These are phyloP conservation scores for Carex myosuroides DNA, from an alignment of 176 grass and related monocot species.

Conservation along the genomic window DNA sequence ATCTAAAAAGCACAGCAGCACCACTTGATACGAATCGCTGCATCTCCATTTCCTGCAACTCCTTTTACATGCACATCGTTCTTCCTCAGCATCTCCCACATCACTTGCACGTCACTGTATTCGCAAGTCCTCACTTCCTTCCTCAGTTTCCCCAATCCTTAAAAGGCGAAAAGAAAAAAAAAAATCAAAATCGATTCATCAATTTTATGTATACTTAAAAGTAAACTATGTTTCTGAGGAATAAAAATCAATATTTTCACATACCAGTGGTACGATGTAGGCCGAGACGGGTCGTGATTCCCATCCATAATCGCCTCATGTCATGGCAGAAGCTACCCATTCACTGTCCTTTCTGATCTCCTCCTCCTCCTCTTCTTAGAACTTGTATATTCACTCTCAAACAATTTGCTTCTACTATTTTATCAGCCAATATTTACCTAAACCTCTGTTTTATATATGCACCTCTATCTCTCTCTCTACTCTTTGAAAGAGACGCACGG, in stretches of 20 bases:
- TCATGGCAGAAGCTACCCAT: constrained; percentile 44
- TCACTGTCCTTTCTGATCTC: background rate
- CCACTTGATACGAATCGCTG: constrained; percentile 33
- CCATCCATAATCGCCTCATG: constrained; percentile 55
- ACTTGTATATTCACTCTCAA: background rate
- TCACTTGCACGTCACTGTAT: constrained; percentile 79
- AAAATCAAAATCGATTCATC: background rate
- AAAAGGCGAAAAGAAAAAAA: background rate
- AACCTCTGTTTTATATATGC: background rate
- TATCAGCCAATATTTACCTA: background rate
- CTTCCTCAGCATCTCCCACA: constrained; percentile 80
- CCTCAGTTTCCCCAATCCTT: constrained; percentile 66
- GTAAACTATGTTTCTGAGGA: background rate
- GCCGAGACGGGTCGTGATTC: constrained; percentile 34
- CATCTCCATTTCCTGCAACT: constrained; percentile 34
- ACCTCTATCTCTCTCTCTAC: background rate
- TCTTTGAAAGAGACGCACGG: background rate
- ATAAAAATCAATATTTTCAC: background rate
- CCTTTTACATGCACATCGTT: constrained; percentile 31
- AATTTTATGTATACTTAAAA: background rate
- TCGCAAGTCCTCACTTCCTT: constrained; percentile 91
- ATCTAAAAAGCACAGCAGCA: constrained; percentile 65
- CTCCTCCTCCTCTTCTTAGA: background rate
- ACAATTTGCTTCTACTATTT: background rate
- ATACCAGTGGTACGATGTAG: constrained; percentile 47